Base-by-base conservation (phyloP, 805 yeast species). In the Tetrapisispora phaffii region DNA sequence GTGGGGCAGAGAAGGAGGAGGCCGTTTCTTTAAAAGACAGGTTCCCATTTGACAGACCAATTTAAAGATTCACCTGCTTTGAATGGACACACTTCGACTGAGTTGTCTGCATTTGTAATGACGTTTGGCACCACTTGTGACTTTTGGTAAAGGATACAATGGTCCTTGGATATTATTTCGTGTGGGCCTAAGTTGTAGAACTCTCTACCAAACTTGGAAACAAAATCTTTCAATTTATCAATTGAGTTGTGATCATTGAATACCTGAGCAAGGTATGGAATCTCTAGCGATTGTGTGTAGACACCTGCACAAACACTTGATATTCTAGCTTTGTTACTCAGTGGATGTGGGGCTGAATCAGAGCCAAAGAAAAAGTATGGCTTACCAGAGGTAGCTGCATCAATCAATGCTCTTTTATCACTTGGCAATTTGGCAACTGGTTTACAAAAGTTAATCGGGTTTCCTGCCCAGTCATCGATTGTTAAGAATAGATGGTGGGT, bases 241-340 rank as follows among this genome's bases (percentile, higher is more conserved):
- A 93, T 66, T 49, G 79, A 75, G 13, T 75, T 80, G 17, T 67
- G 73, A 44, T 72, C 64, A 23, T 85, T 95, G 57, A 94, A 93
- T 1, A 85, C 77, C 62, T 89, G 83, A 2, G 97, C 97, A 23
- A 93, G 68, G 52, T 90, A 93, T 8, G 88, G 72, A 17, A 93
- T 65, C 1, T 84, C 95, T 54, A 77, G 77, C 20, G 85, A 75
- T 64, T 93, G 98, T 1, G 97, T 85, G 66, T 76, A 93, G 8
- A 93, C 96, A 58, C 99, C 99, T n/a, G 99, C 99, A 57, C 97
- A 87, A 16, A 90, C 97, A 20, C 89, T 90, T 32, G 72, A 69
- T 53, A 79, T 87, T 49, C 75, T 81, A 22, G 85, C 72, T 65
- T 94, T 94, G 48, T 80, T 80, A 50, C 76, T 76, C 22, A 85